Evolutionary conservation across 1,284 basidiomycete species (phyloP).

Genomic region (Inonotus hispidus): DNA sequence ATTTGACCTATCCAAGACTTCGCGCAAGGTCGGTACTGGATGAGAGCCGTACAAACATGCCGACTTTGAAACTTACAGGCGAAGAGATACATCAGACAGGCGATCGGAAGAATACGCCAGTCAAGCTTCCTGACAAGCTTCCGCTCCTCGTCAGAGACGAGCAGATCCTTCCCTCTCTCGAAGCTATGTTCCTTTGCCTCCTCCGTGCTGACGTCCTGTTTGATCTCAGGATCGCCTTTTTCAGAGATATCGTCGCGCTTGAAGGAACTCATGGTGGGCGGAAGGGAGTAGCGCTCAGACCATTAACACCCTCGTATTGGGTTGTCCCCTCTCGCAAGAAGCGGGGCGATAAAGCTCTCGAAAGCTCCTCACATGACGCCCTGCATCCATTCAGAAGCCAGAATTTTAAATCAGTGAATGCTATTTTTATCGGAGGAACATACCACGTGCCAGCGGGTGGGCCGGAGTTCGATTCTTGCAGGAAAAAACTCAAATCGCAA

Average conservation of each 20-base stretch:
- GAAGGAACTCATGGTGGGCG: background rate
- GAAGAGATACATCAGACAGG: slow-evolving; percentile 68
- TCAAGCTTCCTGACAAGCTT: slow-evolving; percentile 63
- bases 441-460: background rate
- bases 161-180: background rate
- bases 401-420: background rate
- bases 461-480: background rate
- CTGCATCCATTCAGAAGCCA: background rate
- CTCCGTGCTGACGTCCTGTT: background rate
- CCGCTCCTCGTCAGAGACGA: slow-evolving; percentile 39
- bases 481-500: too few species aligned
- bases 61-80: slow-evolving; percentile 49
- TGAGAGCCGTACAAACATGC: slow-evolving; percentile 39
- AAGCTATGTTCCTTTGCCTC: background rate
- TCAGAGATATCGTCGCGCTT: background rate
- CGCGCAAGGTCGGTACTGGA: slow-evolving; percentile 2
- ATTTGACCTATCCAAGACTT: slow-evolving; percentile 32
- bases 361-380: background rate
- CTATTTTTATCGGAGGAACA: background rate
- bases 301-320: background rate
- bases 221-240: background rate
- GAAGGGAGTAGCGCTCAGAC: background rate
- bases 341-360: background rate
- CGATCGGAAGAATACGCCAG: slow-evolving; percentile 59
- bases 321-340: background rate